Base-by-base conservation (phyloP, 176 grass and related monocot species). In the Oryza punctata region DNA sequence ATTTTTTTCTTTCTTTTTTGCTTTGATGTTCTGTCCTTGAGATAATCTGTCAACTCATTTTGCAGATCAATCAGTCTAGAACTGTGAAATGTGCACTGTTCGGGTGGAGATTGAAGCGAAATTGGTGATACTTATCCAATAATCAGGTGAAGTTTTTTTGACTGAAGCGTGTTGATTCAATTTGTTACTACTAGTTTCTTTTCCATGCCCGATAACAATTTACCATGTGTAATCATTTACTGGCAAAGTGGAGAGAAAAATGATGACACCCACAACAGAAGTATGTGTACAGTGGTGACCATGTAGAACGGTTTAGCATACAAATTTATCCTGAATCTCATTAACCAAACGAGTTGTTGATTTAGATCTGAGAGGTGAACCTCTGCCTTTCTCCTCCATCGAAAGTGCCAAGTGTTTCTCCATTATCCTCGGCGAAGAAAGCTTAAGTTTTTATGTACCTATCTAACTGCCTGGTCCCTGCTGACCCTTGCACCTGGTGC, bases 401-500 rank as follows among this genome's bases (percentile, higher is more conserved):
- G 16, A 1, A 83, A 83, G 45, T 72, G 80, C 8, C 26, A 30
- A 81, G 38, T 19, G 10, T 41, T 50, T 67, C 21, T 63, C 13
- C 6, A 54, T 57, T 70, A 77, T 38, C 43, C 65, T 76, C 27
- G 3, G 41, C 0, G 12, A 35, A 44, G 19, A 69, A 65, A 71
- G 37, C 10, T 25, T 13, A 63, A 47, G 12, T 35, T 63, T 60
- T 78, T 32, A 47, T 38, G 29, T 49, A 25, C 29, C 28, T 18
- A 75, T 76, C 50, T 57, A 57, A 57, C 0, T 50, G 16, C 43
- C 61, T 75, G 61, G 49, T 69, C 6, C 59, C 6, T 49, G 87
- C 45, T 40, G 64, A 85, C 23, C 38, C 5, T 89, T 68, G 54
- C 63, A 70, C 82, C 87, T 44, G 76, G 29, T 69, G 49, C 70